These are phyloP conservation scores for Mycena sp. DNA, from an alignment of 1,284 basidiomycete species.

Conservation along the genomic window DNA sequence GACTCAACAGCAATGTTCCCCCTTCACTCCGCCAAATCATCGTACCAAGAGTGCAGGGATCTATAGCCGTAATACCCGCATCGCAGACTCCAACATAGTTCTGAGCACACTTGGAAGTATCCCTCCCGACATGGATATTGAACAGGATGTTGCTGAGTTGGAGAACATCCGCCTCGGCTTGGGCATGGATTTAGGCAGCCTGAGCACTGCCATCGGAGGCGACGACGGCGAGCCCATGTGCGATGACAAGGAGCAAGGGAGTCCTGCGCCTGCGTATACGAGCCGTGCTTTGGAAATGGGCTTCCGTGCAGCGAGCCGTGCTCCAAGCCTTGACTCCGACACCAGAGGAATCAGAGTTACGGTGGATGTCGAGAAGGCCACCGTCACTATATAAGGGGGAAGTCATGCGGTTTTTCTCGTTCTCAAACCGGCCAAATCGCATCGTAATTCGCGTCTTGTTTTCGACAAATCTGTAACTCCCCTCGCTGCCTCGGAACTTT, in stretches of 20 bases:
- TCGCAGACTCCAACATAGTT: constrained; percentile 68
- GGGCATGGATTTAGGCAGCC: constrained; percentile 53
- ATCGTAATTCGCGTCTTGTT: constrained; percentile 18
- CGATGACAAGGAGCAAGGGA: constrained; percentile 46
- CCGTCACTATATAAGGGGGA: constrained; percentile 52
- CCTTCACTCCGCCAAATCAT: constrained; percentile 57
- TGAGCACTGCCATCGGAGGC: constrained; percentile 58
- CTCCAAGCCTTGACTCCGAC: constrained; percentile 47
- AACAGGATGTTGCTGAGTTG: constrained; percentile 65
- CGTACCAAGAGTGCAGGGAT: constrained; percentile 58
- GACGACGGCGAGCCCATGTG: constrained; percentile 60
- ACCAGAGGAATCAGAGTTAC: constrained; percentile 58
- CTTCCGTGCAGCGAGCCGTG: constrained; percentile 42
- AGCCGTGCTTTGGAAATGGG: constrained; percentile 54
- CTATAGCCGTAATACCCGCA: constrained; percentile 51
- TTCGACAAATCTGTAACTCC: constrained; percentile 12
- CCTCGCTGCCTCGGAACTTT: constrained; percentile 15
- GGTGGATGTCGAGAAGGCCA: constrained; percentile 73
- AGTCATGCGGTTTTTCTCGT: background rate
- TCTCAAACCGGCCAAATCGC: constrained; percentile 8
- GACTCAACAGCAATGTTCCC: constrained; percentile 55
- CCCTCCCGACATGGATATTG: constrained; percentile 57
- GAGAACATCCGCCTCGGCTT: constrained; percentile 58
- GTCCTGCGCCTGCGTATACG: constrained; percentile 60
- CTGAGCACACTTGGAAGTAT: constrained; percentile 76